Evolutionary conservation across 345 rosid species (phyloP).

Genomic region (Psidium friedrichsthalianum): DNA sequence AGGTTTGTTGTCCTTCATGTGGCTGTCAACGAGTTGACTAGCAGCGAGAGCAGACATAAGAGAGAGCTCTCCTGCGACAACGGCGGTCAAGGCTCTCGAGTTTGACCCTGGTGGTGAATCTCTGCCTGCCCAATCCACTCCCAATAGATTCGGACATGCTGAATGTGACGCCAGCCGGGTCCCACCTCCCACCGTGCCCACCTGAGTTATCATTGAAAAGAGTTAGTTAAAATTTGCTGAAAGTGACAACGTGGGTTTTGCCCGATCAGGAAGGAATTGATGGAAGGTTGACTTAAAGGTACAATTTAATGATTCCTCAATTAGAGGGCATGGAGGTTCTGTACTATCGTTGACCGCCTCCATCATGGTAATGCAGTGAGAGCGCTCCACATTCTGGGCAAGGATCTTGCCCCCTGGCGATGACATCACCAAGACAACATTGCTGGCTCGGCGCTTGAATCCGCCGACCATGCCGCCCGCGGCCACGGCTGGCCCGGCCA

Average conservation of each 20-base stretch:
- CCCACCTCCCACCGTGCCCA: slow-evolving; percentile 78
- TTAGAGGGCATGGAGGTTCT: slow-evolving; percentile 34
- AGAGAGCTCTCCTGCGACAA: slow-evolving; percentile 70
- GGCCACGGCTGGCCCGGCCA: slow-evolving; percentile 36
- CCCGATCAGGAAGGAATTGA: background rate
- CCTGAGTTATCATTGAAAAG: slow-evolving; percentile 23
- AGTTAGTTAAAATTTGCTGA: too few species aligned
- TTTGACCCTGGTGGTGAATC: slow-evolving; percentile 52
- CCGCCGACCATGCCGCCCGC: slow-evolving; percentile 38
- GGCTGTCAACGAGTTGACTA: slow-evolving; percentile 75
- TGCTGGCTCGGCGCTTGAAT: slow-evolving; percentile 37
- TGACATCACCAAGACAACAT: slow-evolving; percentile 35
- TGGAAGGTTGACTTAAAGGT: background rate
- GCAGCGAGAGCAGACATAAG: slow-evolving; percentile 58
- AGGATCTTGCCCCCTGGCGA: slow-evolving; percentile 51
- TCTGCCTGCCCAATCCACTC: slow-evolving; percentile 44
- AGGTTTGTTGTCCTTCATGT: slow-evolving; percentile 63
- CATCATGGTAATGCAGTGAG: slow-evolving; percentile 47
- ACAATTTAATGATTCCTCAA: slow-evolving; percentile 15
- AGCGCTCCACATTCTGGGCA: slow-evolving; percentile 48
- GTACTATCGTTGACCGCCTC: slow-evolving; percentile 34
- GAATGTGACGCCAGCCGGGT: slow-evolving; percentile 73
- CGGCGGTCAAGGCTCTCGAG: slow-evolving; percentile 41
- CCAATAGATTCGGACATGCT: slow-evolving; percentile 61
- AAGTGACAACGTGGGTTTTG: background rate